Evolutionary conservation across 2,329 filamentous ascomycete genomes (phyloP).

Genomic region (Colletotrichum eleusines): DNA sequence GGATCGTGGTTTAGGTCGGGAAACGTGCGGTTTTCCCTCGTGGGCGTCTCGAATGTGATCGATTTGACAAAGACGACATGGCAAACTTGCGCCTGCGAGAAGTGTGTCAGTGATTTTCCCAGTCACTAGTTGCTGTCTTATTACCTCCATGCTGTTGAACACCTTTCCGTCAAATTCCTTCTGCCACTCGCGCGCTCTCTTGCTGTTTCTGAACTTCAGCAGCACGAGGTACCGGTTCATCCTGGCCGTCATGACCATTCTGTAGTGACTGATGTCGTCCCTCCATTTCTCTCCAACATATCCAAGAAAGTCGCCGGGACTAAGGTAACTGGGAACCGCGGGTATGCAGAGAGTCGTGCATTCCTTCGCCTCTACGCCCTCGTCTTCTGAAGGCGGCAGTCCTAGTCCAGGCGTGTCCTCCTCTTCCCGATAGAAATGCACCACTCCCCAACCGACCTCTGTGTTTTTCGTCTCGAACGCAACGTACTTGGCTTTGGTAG

Average conservation of each 20-base stretch:
- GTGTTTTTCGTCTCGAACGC: conserved; percentile 78
- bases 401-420: conserved; percentile 75
- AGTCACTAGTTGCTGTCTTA: conserved; percentile 26
- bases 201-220: conserved; percentile 88
- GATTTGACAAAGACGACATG: conserved; percentile 95
- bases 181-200: conserved; percentile 83
- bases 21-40: conserved; percentile 60
- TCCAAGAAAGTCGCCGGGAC: conserved; percentile 88
- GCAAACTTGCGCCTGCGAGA: conserved; percentile 82
- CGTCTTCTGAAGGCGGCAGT: conserved; percentile 46
- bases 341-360: conserved; percentile 93
- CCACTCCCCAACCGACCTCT: conserved; percentile 89
- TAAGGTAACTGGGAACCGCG: conserved; percentile 94
- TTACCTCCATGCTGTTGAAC: conserved; percentile 90
- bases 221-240: conserved; percentile 95
- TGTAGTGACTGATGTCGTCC: conserved; percentile 89
- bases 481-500: conserved; percentile 85
- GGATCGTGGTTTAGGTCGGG: conserved; percentile 72
- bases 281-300: conserved; percentile 91
- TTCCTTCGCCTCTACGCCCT: conserved; percentile 63
- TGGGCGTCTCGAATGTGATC: conserved; percentile 83
- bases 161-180: conserved; percentile 91
- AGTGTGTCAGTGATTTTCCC: conserved; percentile 44
- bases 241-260: conserved; percentile 90
- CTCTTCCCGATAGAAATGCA: conserved; percentile 91